Evolutionary conservation across 1,284 basidiomycete species (phyloP).

Genomic region (Apiotrichum siamense): DNA sequence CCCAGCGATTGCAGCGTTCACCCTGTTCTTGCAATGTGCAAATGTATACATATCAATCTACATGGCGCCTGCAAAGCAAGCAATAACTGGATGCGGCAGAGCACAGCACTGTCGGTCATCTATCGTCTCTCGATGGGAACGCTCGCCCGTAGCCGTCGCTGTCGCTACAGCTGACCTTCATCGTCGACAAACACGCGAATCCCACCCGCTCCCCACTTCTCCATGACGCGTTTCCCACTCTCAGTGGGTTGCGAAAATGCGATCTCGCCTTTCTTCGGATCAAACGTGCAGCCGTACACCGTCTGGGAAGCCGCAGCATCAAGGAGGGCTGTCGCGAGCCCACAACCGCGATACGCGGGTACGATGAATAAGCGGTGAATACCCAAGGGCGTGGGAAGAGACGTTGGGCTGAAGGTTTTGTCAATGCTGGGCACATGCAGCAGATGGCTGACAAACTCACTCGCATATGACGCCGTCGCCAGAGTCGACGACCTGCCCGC

Average conservation of each 20-base stretch:
- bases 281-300: conserved; percentile 47
- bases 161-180: conserved; percentile 35
- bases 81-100: no score
- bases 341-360: conserved; percentile 38
- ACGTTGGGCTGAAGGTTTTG: conserved; percentile 38
- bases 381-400: conserved; percentile 45
- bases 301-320: conserved; percentile 39
- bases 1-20: no score
- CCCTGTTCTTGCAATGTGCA: no score
- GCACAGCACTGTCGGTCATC: no score
- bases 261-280: conserved; percentile 32
- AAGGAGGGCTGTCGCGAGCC: conserved; percentile 40
- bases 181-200: conserved; percentile 46
- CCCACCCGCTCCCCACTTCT: conserved; percentile 37
- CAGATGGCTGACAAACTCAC: conserved; percentile 30
- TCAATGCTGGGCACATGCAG: neutral
- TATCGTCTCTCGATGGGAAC: no score
- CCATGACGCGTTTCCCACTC: conserved; percentile 46
- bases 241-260: conserved; percentile 51
- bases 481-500: conserved; percentile 30
- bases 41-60: no score
- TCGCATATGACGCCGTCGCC: conserved; percentile 48
- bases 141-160: no score
- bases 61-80: no score
- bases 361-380: conserved; percentile 50